phyloP scores from a whole-genome alignment of 2,329 filamentous ascomycete species.

The Graphilbum fragrans region DNA sequence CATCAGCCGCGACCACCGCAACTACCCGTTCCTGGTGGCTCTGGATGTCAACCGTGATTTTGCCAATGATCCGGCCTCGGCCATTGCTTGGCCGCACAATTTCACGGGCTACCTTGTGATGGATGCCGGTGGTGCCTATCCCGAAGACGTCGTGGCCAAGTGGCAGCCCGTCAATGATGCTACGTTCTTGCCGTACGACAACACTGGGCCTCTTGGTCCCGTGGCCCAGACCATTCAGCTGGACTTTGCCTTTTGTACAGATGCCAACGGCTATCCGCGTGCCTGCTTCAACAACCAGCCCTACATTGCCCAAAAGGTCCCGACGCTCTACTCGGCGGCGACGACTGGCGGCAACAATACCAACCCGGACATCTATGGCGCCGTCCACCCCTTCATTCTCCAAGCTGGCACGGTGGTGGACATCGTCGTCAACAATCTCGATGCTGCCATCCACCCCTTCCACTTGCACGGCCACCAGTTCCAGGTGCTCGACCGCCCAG shows the following conservation, averaged over 20 bases:
- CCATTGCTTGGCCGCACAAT: conserved; percentile 22
- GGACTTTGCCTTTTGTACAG: conserved; percentile 43
- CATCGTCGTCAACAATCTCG: conserved; percentile 37
- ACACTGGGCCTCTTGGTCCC: conserved; percentile 12
- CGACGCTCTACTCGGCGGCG: conserved; percentile 59
- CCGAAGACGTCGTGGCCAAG: conserved; percentile 18
- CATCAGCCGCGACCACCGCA: conserved; percentile 20
- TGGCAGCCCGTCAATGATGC: conserved; percentile 51
- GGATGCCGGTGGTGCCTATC: conserved; percentile 17
- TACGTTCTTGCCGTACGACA: conserved; percentile 42
- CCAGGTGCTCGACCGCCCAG: conserved; percentile 32
- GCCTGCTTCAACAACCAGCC: conserved; percentile 52
- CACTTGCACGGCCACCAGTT: conserved; percentile 45
- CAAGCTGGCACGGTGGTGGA: conserved; percentile 27
- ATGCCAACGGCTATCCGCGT: conserved; percentile 50
- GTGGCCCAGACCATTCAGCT: conserved; percentile 45
- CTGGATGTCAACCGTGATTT: conserved; percentile 32
- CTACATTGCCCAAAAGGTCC: conserved; percentile 57
- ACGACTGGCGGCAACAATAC: conserved; percentile 35
- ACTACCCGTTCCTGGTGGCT: conserved; percentile 30
- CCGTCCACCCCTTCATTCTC: conserved; percentile 27
- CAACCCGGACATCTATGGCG: conserved; percentile 28
- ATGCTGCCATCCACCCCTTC: conserved; percentile 35
- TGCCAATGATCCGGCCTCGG: conserved; percentile 16
- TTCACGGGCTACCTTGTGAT: conserved; percentile 31